These are phyloP conservation scores for Ormosia semicastrata DNA, from an alignment of 306 rosid genomes.

Conservation along the genomic window DNA sequence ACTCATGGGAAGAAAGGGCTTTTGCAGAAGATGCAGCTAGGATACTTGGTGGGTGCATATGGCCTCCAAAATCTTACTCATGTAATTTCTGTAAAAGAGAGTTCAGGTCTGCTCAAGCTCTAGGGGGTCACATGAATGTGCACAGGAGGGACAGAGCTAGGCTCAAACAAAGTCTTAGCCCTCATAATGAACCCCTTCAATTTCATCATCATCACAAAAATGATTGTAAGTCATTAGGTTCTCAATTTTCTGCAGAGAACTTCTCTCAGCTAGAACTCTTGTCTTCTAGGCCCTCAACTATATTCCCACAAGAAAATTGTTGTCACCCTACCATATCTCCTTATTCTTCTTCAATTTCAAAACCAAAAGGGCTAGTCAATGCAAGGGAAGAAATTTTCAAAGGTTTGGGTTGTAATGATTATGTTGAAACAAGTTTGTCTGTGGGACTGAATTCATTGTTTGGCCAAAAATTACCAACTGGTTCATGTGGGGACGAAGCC, in stretches of 20 bases:
- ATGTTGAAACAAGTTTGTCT: constrained; percentile 58
- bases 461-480: constrained; percentile 34
- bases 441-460: constrained; percentile 47
- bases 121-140: constrained; percentile 97
- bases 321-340: constrained; percentile 22
- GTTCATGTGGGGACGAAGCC: constrained; percentile 33
- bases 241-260: constrained; percentile 18
- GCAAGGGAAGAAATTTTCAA: constrained; percentile 23
- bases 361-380: constrained; percentile 24
- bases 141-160: constrained; percentile 84
- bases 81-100: constrained; percentile 83
- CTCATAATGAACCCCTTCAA: constrained; percentile 24
- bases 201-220: constrained; percentile 5
- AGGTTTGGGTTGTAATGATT: constrained; percentile 20
- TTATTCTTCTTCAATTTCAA: constrained; percentile 27
- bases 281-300: constrained; percentile 23
- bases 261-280: not conserved
- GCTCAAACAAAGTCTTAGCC: constrained; percentile 55
- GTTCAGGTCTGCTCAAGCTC: constrained; percentile 92
- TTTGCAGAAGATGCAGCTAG: constrained; percentile 77
- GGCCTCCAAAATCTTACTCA: constrained; percentile 91
- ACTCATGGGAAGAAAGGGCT: constrained; percentile 80
- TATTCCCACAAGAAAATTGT: constrained; percentile 21
- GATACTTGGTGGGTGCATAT: constrained; percentile 56
- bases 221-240: constrained; percentile 28